Conservation (phyloP, 768 basidiomycete genomes). For the Phaeotremella skinneri region DNA sequence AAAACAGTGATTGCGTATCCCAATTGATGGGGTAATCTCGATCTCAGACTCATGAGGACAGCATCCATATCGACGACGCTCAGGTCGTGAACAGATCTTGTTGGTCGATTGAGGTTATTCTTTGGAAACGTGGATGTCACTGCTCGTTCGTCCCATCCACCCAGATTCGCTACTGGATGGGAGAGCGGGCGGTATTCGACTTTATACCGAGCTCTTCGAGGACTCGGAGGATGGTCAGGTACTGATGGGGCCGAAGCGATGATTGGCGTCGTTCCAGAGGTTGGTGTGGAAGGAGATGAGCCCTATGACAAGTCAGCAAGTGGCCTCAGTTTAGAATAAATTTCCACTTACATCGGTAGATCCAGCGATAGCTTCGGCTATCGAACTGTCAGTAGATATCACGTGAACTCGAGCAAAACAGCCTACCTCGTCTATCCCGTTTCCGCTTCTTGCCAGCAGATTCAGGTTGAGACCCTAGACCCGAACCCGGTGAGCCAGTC, state of each 20-base stretch:
- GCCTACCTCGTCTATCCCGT: conserved; percentile 12
- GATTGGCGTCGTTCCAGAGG: conserved; percentile 6
- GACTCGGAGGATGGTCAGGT: conserved; percentile 22
- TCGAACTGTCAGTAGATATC: background rate
- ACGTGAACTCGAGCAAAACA: background rate
- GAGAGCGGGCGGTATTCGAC: conserved; percentile 83
- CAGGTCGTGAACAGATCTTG: conserved; percentile 78
- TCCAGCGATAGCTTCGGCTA: background rate
- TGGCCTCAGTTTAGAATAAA: background rate
- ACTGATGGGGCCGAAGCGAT: conserved; percentile 1
- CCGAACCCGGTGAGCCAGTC: background rate
- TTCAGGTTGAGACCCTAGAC: conserved; percentile 1
- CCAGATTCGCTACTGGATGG: conserved; percentile 70
- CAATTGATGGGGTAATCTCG: conserved; percentile 74
- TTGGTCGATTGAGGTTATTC: conserved; percentile 57
- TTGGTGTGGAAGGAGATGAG: conserved; percentile 17
- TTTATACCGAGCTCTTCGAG: conserved; percentile 62
- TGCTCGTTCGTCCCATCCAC: conserved; percentile 72
- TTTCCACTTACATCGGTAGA: background rate
- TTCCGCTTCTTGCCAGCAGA: conserved; percentile 29
- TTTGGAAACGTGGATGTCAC: conserved; percentile 64
- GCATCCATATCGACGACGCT: conserved; percentile 85
- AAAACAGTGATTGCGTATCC: conserved; percentile 87
- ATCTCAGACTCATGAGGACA: conserved; percentile 89
- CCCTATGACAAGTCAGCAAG: conserved; percentile 4